Evolutionary conservation across 805 yeast genomes (phyloP).

Genomic region (Dipodascus geniculatus): DNA sequence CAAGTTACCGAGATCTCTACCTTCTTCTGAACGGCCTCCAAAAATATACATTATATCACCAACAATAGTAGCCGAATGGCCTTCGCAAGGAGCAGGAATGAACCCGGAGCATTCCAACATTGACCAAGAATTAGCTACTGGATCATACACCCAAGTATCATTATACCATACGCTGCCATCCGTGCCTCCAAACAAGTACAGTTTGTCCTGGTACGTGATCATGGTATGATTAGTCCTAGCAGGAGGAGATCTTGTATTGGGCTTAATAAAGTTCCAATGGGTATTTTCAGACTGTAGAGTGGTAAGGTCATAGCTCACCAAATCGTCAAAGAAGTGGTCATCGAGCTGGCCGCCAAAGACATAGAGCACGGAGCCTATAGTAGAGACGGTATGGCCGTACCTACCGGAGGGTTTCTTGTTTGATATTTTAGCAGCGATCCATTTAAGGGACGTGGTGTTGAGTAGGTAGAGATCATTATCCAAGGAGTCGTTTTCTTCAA

Average conservation of each 20-base stretch:
- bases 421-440: slow-evolving; percentile 67
- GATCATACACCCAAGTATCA: slow-evolving; percentile 75
- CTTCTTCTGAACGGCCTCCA: slow-evolving; percentile 80
- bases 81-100: slow-evolving; percentile 81
- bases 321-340: slow-evolving; percentile 67
- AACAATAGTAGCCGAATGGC: slow-evolving; percentile 75
- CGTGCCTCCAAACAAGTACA: slow-evolving; percentile 90
- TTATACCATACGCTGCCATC: slow-evolving; percentile 59
- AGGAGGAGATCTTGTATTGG: slow-evolving; percentile 50
- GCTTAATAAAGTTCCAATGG: slow-evolving; percentile 65
- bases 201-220: slow-evolving; percentile 63
- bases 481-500: slow-evolving; percentile 52
- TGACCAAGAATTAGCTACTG: slow-evolving; percentile 56
- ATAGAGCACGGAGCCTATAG: slow-evolving; percentile 52
- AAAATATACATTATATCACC: slow-evolving; percentile 70
- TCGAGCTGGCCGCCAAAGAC: slow-evolving; percentile 94
- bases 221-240: slow-evolving; percentile 87
- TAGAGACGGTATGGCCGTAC: slow-evolving; percentile 86
- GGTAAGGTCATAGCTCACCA: slow-evolving; percentile 77
- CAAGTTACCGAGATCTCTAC: slow-evolving; percentile 52
- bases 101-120: slow-evolving; percentile 55
- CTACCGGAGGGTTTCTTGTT: slow-evolving; percentile 74
- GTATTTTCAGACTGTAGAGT: slow-evolving; percentile 75
- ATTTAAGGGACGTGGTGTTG: slow-evolving; percentile 62
- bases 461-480: slow-evolving; percentile 87